phyloP scores from a whole-genome alignment of 306 rosid genomes.

The cucumber (Cucumis sativus) region Cucumber_9930_V3 NC_026661.2:5112001-5112500 shows the following conservation, averaged over 20 bases:
- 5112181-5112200: conserved; percentile 27
- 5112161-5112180: conserved; percentile 15
- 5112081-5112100: neutral
- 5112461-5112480: conserved; percentile 46
- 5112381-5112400: conserved; percentile 41
- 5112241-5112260: conserved; percentile 22
- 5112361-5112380: conserved; percentile 54
- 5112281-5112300: conserved; percentile 20
- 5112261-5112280: conserved; percentile 16
- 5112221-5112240: conserved; percentile 26
- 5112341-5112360: conserved; percentile 74
- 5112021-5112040: too few species aligned
- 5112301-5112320: conserved; percentile 25
- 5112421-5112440: conserved; percentile 63
- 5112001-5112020: too few species aligned
- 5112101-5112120: conserved; percentile 2
- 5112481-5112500: conserved; percentile 39
- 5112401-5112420: conserved; percentile 56
- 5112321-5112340: conserved; percentile 45
- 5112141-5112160: conserved; percentile 34
- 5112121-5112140: conserved; percentile 21
- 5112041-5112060: too few species aligned
- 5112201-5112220: conserved; percentile 16
- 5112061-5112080: too few species aligned
- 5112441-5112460: conserved; percentile 37